These are phyloP conservation scores for Thelonectria discophora DNA, from an alignment of 2,329 filamentous ascomycete genomes.

Conservation along the genomic window DNA sequence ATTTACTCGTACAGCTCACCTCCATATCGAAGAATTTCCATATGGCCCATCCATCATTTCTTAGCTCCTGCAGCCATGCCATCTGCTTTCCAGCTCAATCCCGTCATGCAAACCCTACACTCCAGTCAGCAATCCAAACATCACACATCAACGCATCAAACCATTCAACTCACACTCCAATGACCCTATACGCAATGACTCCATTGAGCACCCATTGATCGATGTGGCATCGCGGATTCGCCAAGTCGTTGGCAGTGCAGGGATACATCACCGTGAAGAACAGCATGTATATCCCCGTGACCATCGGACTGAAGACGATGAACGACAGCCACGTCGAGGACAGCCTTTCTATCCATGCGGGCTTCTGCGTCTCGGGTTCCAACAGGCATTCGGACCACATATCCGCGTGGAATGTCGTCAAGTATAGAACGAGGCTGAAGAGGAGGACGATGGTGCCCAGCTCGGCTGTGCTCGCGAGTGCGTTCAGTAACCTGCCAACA, in stretches of 20 bases:
- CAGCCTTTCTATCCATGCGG: neutral
- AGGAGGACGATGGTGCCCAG: neutral
- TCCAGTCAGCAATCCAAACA: neutral
- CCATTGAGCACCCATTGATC: neutral
- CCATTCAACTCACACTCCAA: neutral
- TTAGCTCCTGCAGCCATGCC: too few relatives aligned
- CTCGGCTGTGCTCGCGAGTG: neutral
- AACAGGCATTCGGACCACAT: neutral
- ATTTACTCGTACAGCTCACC: too few relatives aligned
- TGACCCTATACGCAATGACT: neutral
- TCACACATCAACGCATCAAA: neutral
- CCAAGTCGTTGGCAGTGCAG: neutral
- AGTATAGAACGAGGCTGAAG: neutral
- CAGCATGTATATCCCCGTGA: neutral
- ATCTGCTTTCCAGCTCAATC: neutral
- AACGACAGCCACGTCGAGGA: neutral
- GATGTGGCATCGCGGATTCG: neutral
- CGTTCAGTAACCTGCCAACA: neutral
- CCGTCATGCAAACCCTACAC: neutral
- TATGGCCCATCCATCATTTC: too few relatives aligned
- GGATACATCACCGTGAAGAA: neutral
- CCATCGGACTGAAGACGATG: neutral
- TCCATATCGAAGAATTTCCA: too few relatives aligned
- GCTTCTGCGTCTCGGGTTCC: neutral
- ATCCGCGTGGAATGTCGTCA: neutral